Conservation (phyloP, 2,329 filamentous ascomycete species). For the Fusarium beomiforme region DNA sequence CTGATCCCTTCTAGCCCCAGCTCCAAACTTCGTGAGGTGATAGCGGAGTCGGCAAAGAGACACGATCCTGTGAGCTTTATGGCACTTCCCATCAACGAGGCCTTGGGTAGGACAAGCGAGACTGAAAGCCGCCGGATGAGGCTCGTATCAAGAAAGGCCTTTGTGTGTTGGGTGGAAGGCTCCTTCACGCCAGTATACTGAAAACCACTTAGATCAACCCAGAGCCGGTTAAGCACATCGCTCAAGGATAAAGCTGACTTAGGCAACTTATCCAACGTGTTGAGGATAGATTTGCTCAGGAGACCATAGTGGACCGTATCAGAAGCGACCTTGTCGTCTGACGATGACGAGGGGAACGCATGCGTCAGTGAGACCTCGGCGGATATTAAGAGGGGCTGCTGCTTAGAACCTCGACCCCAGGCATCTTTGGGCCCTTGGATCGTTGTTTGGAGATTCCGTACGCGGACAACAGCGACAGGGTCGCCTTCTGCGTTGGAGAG, state of each 20-base stretch:
- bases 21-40: slow-evolving; percentile 43
- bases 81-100: slow-evolving; percentile 71
- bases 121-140: slow-evolving; percentile 60
- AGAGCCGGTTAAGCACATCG: slow-evolving; percentile 46
- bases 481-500: slow-evolving; percentile 42
- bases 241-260: slow-evolving; percentile 36
- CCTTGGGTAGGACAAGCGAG: slow-evolving; percentile 71
- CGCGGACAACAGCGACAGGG: slow-evolving; percentile 60
- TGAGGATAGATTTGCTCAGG: slow-evolving; percentile 72
- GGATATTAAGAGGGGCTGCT: slow-evolving; percentile 71
- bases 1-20: slow-evolving; percentile 66
- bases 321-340: slow-evolving; percentile 67
- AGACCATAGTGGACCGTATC: slow-evolving; percentile 81
- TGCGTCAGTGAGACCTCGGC: slow-evolving; percentile 65
- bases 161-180: neutral
- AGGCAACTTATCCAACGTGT: slow-evolving; percentile 49
- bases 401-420: slow-evolving; percentile 69
- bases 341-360: slow-evolving; percentile 67
- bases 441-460: slow-evolving; percentile 69
- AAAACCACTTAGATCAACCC: slow-evolving; percentile 45
- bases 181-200: slow-evolving; percentile 23
- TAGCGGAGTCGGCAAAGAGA: slow-evolving; percentile 49
- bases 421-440: slow-evolving; percentile 71
- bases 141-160: slow-evolving; percentile 45
- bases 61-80: slow-evolving; percentile 62